These are phyloP conservation scores for Pichia phayaonensis DNA, from an alignment of 805 yeast genomes.

Conservation along the genomic window DNA sequence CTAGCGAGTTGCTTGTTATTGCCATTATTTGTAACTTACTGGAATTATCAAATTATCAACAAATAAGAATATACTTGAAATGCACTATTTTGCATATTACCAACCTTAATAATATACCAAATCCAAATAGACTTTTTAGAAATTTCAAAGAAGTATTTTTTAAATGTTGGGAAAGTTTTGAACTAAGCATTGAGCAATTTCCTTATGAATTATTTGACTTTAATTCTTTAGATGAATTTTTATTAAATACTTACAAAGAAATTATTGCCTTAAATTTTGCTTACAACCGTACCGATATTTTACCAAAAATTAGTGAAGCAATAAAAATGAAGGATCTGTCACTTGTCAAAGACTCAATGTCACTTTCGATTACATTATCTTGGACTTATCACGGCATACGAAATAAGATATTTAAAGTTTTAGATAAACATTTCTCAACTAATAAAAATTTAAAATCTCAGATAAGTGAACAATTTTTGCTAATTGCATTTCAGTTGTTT, in stretches of 20 bases:
- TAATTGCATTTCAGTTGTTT: conserved; percentile 33
- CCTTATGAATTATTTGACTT: conserved; percentile 38
- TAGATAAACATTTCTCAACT: conserved; percentile 11
- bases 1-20: conserved; percentile 27
- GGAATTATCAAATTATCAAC: conserved; percentile 31
- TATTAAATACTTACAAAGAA: conserved; percentile 28
- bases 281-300: conserved; percentile 15
- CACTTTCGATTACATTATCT: conserved; percentile 33
- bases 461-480: conserved; percentile 20
- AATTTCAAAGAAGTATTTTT: conserved; percentile 30
- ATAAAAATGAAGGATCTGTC: conserved; percentile 1
- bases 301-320: conserved; percentile 13
- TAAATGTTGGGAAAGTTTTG: conserved; percentile 37
- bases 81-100: conserved; percentile 25
- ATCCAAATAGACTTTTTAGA: conserved; percentile 24
- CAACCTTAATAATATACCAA: conserved; percentile 6
- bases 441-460: conserved; percentile 4
- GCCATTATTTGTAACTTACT: conserved; percentile 35
- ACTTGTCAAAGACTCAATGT: conserved; percentile 20
- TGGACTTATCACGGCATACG: conserved; percentile 21
- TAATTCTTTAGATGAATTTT: conserved; percentile 24
- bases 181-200: conserved; percentile 27
- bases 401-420: conserved; percentile 18
- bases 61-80: conserved; percentile 27
- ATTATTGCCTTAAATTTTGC: conserved; percentile 34